Evolutionary conservation across 192 early-diverging fungal species (phyloP).

Genomic region (Backusella morwellensis): DNA sequence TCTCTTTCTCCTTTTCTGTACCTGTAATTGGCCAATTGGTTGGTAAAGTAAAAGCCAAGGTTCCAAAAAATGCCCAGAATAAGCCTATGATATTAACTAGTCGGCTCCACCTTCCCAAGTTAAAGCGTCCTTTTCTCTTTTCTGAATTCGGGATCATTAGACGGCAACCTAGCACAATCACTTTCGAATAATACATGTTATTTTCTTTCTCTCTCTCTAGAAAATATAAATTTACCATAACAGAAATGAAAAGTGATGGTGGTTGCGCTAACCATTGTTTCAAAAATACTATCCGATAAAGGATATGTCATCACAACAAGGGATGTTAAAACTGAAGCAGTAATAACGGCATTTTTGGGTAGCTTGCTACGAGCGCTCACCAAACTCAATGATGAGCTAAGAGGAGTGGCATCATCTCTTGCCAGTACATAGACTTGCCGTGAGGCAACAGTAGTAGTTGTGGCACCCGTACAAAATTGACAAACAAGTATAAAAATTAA

Average conservation of each 20-base stretch:
- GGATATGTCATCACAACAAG: constrained; percentile 23
- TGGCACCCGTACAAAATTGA: constrained; percentile 42
- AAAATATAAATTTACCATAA: constrained; percentile 21
- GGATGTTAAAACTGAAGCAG: neutral
- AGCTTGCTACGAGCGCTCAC: constrained; percentile 1
- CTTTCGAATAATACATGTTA: constrained; percentile 3
- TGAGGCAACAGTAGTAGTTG: constrained; percentile 44
- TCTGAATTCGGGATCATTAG: neutral
- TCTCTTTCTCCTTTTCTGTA: neutral
- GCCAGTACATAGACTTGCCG: constrained; percentile 51
- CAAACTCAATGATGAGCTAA: neutral
- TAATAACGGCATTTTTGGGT: constrained; percentile 17
- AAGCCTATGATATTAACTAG: constrained; percentile 22
- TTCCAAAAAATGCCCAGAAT: constrained; percentile 22
- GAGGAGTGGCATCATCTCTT: constrained; percentile 39
- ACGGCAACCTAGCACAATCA: constrained; percentile 20
- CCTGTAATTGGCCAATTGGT: constrained; percentile 32
- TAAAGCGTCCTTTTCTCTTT: constrained; percentile 19
- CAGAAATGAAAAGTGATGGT: constrained; percentile 27
- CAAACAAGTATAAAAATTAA: constrained; percentile 43
- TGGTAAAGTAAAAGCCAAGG: constrained; percentile 27
- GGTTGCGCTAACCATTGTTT: constrained; percentile 30
- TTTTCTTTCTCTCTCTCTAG: neutral
- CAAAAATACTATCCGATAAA: constrained; percentile 26
- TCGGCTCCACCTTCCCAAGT: constrained; percentile 18